A percentile compares a stretch with the other conserved stretches of the same genome.
Conservation (phyloP, 2,329 filamentous ascomycete species). For the Colletotrichum salicis region DNA sequence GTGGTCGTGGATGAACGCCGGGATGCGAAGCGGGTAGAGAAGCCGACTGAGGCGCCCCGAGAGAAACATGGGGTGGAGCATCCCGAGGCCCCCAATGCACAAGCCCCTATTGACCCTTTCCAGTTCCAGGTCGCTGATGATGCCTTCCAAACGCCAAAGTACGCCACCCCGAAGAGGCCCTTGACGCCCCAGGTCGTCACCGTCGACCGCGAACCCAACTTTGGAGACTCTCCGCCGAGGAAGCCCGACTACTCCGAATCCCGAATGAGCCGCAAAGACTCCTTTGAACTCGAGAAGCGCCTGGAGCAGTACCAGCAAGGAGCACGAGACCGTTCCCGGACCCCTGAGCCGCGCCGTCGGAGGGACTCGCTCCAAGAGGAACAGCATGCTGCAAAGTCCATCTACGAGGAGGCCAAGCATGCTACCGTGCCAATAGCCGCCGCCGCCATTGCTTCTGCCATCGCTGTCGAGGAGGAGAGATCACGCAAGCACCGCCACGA, state of each 20-base stretch:
- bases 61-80: conserved; percentile 33
- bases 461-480: conserved; percentile 54
- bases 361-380: conserved; percentile 47
- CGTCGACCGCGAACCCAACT: conserved; percentile 64
- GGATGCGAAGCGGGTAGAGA: conserved; percentile 42
- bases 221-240: conserved; percentile 50
- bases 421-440: conserved; percentile 60
- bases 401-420: conserved; percentile 58
- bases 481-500: conserved; percentile 46
- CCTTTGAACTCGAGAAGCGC: conserved; percentile 55
- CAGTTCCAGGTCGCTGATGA: conserved; percentile 66
- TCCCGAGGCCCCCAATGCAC: conserved; percentile 38
- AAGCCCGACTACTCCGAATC: conserved; percentile 41
- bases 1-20: conserved; percentile 30
- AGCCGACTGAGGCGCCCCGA: conserved; percentile 37
- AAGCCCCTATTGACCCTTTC: conserved; percentile 64
- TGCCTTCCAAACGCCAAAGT: conserved; percentile 58
- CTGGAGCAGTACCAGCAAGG: conserved; percentile 43
- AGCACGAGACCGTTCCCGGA: conserved; percentile 39
- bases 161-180: conserved; percentile 51
- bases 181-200: conserved; percentile 63
- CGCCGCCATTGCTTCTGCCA: conserved; percentile 58
- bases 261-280: conserved; percentile 61
- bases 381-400: conserved; percentile 55
- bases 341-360: conserved; percentile 37